These are phyloP conservation scores for Fusarium pilosicola DNA, from an alignment of 2,329 filamentous ascomycete genomes.

Conservation along the genomic window DNA sequence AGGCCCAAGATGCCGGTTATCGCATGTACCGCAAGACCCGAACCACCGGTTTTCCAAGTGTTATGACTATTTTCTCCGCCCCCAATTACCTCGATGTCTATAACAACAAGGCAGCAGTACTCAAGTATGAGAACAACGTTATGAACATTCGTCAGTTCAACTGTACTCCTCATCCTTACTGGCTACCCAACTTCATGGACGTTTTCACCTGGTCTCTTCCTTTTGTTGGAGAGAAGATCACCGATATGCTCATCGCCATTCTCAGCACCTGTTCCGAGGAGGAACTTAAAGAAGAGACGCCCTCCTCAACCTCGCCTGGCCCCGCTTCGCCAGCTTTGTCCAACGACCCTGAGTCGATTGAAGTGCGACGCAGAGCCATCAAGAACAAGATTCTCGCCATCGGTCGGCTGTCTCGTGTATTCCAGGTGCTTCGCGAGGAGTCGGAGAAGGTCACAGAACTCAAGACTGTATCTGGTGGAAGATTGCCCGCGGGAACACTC, in stretches of 20 bases:
- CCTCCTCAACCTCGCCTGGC: slow-evolving; percentile 74
- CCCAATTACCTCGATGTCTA: slow-evolving; percentile 99
- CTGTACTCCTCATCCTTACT: slow-evolving; percentile 98
- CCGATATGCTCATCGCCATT: slow-evolving; percentile 99
- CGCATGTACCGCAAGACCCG: slow-evolving; percentile 99
- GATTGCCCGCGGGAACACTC: slow-evolving; percentile 91
- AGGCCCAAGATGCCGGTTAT: slow-evolving; percentile 98
- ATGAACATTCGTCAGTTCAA: slow-evolving; percentile 99
- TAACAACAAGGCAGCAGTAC: slow-evolving; percentile 98
- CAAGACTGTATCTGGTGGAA: slow-evolving; percentile 94
- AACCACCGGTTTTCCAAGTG: slow-evolving; percentile 97
- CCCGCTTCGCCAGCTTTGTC: slow-evolving; percentile 75
- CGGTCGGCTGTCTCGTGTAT: slow-evolving; percentile 93
- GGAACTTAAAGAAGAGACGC: slow-evolving; percentile 88
- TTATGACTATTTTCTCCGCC: slow-evolving; percentile 99
- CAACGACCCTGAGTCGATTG: slow-evolving; percentile 83
- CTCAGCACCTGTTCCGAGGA: slow-evolving; percentile 99
- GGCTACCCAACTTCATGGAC: slow-evolving; percentile 99
- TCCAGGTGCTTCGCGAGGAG: slow-evolving; percentile 97
- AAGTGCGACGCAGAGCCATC: slow-evolving; percentile 95
- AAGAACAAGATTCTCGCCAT: slow-evolving; percentile 99
- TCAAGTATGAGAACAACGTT: slow-evolving; percentile 99
- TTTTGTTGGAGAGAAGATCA: slow-evolving; percentile 99
- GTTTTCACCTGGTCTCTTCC: slow-evolving; percentile 99
- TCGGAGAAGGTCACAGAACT: slow-evolving; percentile 96